Percentiles rank a stretch among this genome's conserved stretches.
Evolutionary conservation across 2,329 filamentous ascomycete genomes (phyloP).

Genomic region (Pseudopyrenochaeta lycopersici): DNA sequence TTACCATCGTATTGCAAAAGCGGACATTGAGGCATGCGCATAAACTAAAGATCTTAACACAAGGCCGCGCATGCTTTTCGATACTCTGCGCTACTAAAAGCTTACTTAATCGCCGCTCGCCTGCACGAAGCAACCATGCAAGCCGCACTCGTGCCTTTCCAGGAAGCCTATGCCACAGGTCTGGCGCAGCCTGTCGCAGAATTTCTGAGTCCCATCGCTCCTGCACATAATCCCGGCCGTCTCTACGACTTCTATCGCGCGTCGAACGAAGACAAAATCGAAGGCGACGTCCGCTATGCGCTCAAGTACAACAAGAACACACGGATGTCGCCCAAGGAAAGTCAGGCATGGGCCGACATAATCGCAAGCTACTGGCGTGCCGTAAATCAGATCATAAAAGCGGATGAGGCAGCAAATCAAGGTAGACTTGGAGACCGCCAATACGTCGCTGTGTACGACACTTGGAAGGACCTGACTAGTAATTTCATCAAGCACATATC

Average conservation of each 20-base stretch:
- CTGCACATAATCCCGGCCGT: slow-evolving; percentile 68
- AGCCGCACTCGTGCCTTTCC: slow-evolving; percentile 76
- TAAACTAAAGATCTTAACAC: background rate
- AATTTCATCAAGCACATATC: slow-evolving; percentile 83
- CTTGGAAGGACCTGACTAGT: slow-evolving; percentile 86
- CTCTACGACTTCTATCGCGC: slow-evolving; percentile 76
- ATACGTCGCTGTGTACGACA: slow-evolving; percentile 84
- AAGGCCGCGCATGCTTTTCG: slow-evolving; percentile 10
- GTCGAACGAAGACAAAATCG: slow-evolving; percentile 72
- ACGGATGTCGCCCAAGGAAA: slow-evolving; percentile 71
- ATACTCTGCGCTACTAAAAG: slow-evolving; percentile 7
- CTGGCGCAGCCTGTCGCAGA: slow-evolving; percentile 78
- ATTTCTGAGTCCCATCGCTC: slow-evolving; percentile 76
- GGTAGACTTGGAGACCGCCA: slow-evolving; percentile 60
- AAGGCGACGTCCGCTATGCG: slow-evolving; percentile 73
- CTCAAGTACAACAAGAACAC: slow-evolving; percentile 71
- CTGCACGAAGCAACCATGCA: slow-evolving; percentile 66
- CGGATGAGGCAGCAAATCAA: slow-evolving; percentile 64
- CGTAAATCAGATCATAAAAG: slow-evolving; percentile 74
- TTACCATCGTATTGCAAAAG: background rate
- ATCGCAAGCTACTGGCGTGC: slow-evolving; percentile 87
- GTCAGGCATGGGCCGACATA: slow-evolving; percentile 85
- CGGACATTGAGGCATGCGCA: background rate
- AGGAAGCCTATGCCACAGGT: slow-evolving; percentile 68
- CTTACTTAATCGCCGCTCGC: background rate